These are phyloP conservation scores for Cyclotella cryptica DNA, from an alignment of 108 stramenopile genomes.

Conservation along the genomic window DNA sequence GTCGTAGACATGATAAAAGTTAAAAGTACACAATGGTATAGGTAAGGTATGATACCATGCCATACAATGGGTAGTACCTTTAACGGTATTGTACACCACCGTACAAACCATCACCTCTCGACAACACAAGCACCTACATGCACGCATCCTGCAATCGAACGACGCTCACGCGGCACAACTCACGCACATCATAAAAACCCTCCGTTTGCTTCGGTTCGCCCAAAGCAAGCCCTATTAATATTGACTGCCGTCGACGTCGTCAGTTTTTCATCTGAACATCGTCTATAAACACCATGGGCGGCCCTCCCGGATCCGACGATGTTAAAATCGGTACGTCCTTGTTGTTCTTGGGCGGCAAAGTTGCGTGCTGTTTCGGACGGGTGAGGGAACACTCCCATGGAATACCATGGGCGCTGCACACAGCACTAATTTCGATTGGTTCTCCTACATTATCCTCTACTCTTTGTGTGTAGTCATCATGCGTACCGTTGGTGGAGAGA, in stretches of 20 bases:
- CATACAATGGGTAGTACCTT: no score
- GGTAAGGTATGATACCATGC: no score
- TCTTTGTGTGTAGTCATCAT: constrained; percentile 81
- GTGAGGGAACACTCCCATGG: background rate
- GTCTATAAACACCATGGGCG: constrained; percentile 98
- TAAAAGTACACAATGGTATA: no score
- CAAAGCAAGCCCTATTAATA: constrained; percentile 3
- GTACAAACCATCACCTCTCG: no score
- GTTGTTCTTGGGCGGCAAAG: background rate
- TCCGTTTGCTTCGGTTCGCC: constrained; percentile 9
- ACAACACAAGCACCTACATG: background rate
- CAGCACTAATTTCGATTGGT: background rate
- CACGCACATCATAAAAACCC: background rate
- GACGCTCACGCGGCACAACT: background rate
- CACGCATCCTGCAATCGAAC: background rate
- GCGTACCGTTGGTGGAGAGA: constrained; percentile 99
- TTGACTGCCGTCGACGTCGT: constrained; percentile 54
- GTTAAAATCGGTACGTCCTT: constrained; percentile 85
- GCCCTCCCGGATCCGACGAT: constrained; percentile 90
- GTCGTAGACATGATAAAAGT: no score
- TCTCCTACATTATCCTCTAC: background rate
- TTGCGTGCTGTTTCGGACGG: background rate
- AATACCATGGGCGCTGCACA: background rate
- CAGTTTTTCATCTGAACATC: constrained; percentile 74
- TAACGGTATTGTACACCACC: no score